Evolutionary conservation across 192 early-diverging fungal species (phyloP).

Genomic region (Chytriomyces confervae): DNA sequence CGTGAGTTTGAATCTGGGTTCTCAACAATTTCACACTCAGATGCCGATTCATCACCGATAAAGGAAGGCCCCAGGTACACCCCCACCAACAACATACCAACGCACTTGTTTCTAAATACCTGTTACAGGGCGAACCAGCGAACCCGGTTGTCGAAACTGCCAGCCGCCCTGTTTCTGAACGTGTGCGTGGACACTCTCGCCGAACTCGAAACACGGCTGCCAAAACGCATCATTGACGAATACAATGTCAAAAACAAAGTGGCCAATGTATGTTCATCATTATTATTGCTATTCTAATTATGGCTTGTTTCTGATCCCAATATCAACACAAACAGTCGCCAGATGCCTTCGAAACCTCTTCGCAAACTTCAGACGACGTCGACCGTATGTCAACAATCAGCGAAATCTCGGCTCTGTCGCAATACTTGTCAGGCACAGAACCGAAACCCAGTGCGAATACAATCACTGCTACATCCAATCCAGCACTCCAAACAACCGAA

Average conservation of each 20-base stretch:
- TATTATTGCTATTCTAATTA: too few species aligned
- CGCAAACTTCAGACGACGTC: not conserved
- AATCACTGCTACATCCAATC: not conserved
- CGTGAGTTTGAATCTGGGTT: not conserved
- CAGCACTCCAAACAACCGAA: not conserved
- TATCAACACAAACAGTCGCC: not conserved
- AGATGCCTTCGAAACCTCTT: not conserved
- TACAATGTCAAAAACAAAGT: not conserved
- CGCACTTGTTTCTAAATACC: not conserved
- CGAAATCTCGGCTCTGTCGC: not conserved
- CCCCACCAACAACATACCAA: not conserved
- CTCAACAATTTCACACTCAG: not conserved
- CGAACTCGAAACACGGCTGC: not conserved
- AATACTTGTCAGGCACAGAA: not conserved
- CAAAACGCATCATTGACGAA: not conserved
- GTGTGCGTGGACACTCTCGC: not conserved
- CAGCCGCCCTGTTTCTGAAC: not conserved
- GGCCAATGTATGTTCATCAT: too few species aligned
- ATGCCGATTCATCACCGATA: too few species aligned
- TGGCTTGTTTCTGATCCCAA: not conserved
- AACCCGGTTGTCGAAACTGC: not conserved
- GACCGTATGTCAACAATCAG: not conserved
- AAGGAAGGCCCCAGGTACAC: too few species aligned
- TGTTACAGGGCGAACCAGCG: not conserved
- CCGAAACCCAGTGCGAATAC: not conserved